Evolutionary conservation across 192 early-diverging fungal genomes (phyloP).

Genomic region (Umbelopsis vinacea): DNA sequence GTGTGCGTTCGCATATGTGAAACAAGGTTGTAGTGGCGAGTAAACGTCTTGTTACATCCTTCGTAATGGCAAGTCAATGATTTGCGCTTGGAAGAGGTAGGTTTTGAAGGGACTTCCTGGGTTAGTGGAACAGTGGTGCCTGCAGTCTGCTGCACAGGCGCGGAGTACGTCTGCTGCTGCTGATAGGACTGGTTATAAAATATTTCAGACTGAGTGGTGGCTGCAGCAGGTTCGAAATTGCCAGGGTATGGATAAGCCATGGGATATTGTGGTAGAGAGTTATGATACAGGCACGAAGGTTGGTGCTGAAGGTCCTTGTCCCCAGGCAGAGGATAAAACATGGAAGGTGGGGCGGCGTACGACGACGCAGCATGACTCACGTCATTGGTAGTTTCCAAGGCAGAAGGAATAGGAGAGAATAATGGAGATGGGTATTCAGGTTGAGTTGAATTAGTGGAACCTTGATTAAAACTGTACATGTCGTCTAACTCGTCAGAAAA

Average conservation of each 20-base stretch:
- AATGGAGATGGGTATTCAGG: conserved; percentile 3
- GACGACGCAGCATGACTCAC: background rate
- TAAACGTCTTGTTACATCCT: conserved; percentile 69
- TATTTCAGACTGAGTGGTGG: conserved; percentile 9
- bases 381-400: conserved; percentile 1
- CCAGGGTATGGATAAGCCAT: conserved; percentile 7
- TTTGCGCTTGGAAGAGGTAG: background rate
- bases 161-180: background rate
- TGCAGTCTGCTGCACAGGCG: conserved; percentile 10
- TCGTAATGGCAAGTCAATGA: conserved; percentile 25
- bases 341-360: background rate
- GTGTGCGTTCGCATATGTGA: conserved; percentile 73
- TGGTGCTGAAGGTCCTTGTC: background rate
- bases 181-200: background rate
- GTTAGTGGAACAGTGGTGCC: background rate
- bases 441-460: background rate
- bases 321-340: background rate
- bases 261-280: background rate
- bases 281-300: background rate
- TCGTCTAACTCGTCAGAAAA: conserved; percentile 17
- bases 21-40: conserved; percentile 72
- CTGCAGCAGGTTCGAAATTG: background rate
- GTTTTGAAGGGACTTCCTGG: background rate
- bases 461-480: conserved; percentile 13
- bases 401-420: conserved; percentile 3